These are phyloP conservation scores for Penicillium janthinellum DNA, from an alignment of 2,329 filamentous ascomycete species.

Conservation along the genomic window DNA sequence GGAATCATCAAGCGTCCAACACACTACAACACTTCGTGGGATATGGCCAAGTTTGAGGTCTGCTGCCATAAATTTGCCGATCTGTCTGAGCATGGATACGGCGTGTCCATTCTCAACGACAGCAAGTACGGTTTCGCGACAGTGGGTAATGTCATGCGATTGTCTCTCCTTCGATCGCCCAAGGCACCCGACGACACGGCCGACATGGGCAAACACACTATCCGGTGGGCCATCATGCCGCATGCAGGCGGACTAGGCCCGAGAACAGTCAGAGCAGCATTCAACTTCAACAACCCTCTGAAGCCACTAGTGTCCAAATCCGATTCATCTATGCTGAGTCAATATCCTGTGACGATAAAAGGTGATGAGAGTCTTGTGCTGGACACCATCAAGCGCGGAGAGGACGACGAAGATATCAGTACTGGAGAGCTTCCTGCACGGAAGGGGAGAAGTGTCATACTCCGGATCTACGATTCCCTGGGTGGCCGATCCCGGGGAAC, in stretches of 20 bases:
- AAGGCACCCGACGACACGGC: slow-evolving; percentile 93
- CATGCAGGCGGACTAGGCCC: slow-evolving; percentile 72
- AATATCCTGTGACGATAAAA: slow-evolving; percentile 63
- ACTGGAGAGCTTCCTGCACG: slow-evolving; percentile 63
- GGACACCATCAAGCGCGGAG: slow-evolving; percentile 88
- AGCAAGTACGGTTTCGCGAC: slow-evolving; percentile 96
- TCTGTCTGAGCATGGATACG: slow-evolving; percentile 82
- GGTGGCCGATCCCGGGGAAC: slow-evolving; percentile 76
- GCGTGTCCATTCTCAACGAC: slow-evolving; percentile 91
- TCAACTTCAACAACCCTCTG: slow-evolving; percentile 87
- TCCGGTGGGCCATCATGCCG: slow-evolving; percentile 88
- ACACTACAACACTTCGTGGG: slow-evolving; percentile 97
- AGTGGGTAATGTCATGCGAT: slow-evolving; percentile 81
- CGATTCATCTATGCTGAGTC: slow-evolving; percentile 11
- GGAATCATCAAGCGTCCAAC: slow-evolving; percentile 86
- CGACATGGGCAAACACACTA: slow-evolving; percentile 87
- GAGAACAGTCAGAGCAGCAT: slow-evolving; percentile 77
- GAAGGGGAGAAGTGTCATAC: slow-evolving; percentile 74
- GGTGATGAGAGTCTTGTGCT: slow-evolving; percentile 71
- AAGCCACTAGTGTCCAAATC: slow-evolving; percentile 50
- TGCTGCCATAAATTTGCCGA: slow-evolving; percentile 95
- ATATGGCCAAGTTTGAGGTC: slow-evolving; percentile 97
- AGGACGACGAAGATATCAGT: slow-evolving; percentile 72
- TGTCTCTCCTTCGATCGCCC: slow-evolving; percentile 83
- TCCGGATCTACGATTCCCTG: slow-evolving; percentile 85